These are phyloP conservation scores for Fusarium citri DNA, from an alignment of 2,329 filamentous ascomycete genomes.

Conservation along the genomic window DNA sequence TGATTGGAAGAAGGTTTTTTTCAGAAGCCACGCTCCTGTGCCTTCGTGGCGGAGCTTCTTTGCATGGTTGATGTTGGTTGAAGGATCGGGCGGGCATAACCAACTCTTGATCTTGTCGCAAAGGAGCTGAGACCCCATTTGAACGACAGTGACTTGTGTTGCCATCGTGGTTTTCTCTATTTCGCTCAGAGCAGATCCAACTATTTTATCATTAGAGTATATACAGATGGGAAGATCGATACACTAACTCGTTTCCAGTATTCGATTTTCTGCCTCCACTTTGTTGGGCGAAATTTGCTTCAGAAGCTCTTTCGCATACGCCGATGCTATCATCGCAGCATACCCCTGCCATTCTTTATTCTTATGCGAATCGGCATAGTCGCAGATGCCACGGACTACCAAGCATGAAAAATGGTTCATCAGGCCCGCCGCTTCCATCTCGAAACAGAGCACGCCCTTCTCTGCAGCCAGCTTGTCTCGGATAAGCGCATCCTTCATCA, in stretches of 20 bases:
- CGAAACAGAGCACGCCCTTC: constrained; percentile 9
- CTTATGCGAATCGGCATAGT: constrained; percentile 53
- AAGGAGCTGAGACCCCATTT: not conserved
- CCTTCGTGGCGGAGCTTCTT: constrained; percentile 18
- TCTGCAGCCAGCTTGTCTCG: not conserved
- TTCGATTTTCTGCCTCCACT: not conserved
- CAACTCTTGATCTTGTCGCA: constrained; percentile 14
- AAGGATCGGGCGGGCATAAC: constrained; percentile 24
- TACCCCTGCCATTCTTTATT: constrained; percentile 1
- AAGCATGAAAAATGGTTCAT: constrained; percentile 47
- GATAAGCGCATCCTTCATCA: constrained; percentile 16
- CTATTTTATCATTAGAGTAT: not conserved
- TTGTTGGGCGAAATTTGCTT: not conserved
- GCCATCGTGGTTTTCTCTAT: not conserved
- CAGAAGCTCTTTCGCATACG: not conserved
- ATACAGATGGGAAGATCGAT: not conserved
- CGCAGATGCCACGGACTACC: constrained; percentile 52
- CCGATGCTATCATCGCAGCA: not conserved
- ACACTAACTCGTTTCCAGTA: not conserved
- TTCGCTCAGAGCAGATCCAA: not conserved
- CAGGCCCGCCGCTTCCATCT: constrained; percentile 7
- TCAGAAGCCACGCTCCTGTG: constrained; percentile 1
- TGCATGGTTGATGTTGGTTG: constrained; percentile 21
- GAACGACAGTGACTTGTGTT: not conserved
- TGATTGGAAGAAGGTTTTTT: rapidly evolving